Percentiles rank a stretch among this genome's conserved stretches.
Conservation (phyloP, 106 monocot genomes). For the Apostasia ramifera region DNA sequence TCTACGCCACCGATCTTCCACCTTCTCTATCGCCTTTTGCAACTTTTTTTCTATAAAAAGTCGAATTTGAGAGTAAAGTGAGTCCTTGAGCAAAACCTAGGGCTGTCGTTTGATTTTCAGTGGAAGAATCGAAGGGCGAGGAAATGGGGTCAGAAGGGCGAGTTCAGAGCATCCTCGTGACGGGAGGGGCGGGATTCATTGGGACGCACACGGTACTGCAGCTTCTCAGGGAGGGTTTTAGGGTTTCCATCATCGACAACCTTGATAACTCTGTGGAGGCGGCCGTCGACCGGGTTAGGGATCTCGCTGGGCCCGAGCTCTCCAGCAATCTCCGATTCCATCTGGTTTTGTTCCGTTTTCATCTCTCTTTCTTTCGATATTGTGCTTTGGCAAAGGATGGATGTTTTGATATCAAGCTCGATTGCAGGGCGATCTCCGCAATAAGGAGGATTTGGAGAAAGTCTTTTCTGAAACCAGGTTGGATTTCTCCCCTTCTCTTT, state of each 20-base stretch:
- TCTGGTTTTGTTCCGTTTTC: slow-evolving; percentile 18
- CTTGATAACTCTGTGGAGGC: slow-evolving; percentile 57
- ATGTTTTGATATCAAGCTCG: not conserved
- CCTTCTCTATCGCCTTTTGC: no score
- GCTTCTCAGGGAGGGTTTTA: slow-evolving; percentile 59
- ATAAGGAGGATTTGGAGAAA: slow-evolving; percentile 17
- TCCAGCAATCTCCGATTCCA: slow-evolving; percentile 44
- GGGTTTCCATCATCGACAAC: slow-evolving; percentile 58
- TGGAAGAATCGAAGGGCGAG: not conserved
- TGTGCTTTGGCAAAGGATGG: not conserved
- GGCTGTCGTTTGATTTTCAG: no score
- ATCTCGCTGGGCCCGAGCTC: slow-evolving; percentile 43
- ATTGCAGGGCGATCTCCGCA: slow-evolving; percentile 24
- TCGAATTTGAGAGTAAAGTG: no score
- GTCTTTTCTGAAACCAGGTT: slow-evolving; percentile 9
- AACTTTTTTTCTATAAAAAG: no score
- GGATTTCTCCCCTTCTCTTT: not conserved
- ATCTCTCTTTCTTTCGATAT: not conserved
- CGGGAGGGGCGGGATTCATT: slow-evolving; percentile 84
- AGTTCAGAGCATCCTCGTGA: slow-evolving; percentile 40
- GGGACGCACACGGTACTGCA: slow-evolving; percentile 77
- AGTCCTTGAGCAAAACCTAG: no score
- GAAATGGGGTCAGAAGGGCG: slow-evolving; percentile 20
- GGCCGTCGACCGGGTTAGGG: slow-evolving; percentile 48
- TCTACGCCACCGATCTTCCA: no score